Conservation (phyloP, 768 basidiomycete species). For the Naganishia onofrii region DNA sequence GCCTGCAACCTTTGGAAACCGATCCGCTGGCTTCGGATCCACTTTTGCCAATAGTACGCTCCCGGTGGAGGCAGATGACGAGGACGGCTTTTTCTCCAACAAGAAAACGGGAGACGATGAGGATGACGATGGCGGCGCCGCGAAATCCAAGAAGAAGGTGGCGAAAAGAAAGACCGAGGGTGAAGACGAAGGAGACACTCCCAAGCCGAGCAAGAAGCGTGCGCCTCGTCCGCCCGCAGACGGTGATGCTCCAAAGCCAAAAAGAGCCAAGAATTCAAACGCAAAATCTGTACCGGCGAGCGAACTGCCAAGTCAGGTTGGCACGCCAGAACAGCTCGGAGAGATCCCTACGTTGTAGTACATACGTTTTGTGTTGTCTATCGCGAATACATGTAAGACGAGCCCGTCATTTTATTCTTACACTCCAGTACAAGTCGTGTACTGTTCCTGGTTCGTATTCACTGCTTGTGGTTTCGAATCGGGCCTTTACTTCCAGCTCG, state of each 20-base stretch:
- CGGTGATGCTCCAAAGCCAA: neutral
- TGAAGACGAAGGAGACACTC: neutral
- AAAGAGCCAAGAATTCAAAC: slow-evolving; percentile 5
- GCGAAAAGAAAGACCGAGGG: slow-evolving; percentile 4
- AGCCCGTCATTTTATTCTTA: neutral
- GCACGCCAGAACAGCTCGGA: slow-evolving; percentile 9
- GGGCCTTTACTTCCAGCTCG: slow-evolving; percentile 2
- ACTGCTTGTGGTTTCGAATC: neutral
- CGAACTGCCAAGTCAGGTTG: neutral
- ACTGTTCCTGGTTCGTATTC: no score
- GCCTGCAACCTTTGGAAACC: slow-evolving; percentile 11
- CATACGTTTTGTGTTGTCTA: neutral
- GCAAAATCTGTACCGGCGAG: slow-evolving; percentile 2
- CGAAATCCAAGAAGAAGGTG: neutral
- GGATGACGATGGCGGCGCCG: slow-evolving; percentile 8
- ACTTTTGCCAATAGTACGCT: neutral
- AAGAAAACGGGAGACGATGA: slow-evolving; percentile 22
- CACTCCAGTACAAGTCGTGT: slow-evolving; percentile 1
- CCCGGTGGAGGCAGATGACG: slow-evolving; percentile 1
- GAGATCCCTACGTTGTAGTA: neutral
- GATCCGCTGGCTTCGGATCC: slow-evolving; percentile 16
- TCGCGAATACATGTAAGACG: neutral
- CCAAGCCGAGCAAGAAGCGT: slow-evolving; percentile 6
- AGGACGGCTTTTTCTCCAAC: slow-evolving; percentile 17
- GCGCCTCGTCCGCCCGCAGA: slow-evolving; percentile 8